Evolutionary conservation across 2,329 filamentous ascomycete genomes (phyloP).

Genomic region (Lachnellula cervina): DNA sequence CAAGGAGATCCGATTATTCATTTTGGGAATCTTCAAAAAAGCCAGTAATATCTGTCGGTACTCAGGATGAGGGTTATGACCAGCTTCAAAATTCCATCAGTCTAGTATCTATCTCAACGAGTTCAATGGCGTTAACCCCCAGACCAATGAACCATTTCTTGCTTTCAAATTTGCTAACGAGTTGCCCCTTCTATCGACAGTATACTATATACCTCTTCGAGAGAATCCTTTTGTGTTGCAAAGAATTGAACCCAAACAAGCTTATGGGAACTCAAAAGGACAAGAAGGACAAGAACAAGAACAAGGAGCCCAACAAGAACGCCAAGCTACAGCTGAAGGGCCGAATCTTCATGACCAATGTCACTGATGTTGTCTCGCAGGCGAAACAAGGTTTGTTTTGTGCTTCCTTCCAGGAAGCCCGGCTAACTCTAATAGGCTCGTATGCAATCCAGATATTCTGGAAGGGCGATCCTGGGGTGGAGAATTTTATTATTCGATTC

Average conservation of each 20-base stretch:
- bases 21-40: background rate
- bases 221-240: slow-evolving; percentile 92
- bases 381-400: slow-evolving; percentile 71
- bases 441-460: slow-evolving; percentile 98
- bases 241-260: slow-evolving; percentile 83
- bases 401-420: background rate
- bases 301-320: slow-evolving; percentile 59
- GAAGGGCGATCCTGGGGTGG: slow-evolving; percentile 93
- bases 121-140: slow-evolving; percentile 6
- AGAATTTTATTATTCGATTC: slow-evolving; percentile 95
- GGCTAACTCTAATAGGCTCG: slow-evolving; percentile 56
- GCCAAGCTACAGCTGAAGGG: slow-evolving; percentile 89
- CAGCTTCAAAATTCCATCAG: slow-evolving; percentile 5
- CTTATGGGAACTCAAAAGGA: slow-evolving; percentile 61
- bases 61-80: slow-evolving; percentile 4
- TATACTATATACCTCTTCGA: slow-evolving; percentile 98
- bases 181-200: slow-evolving; percentile 40
- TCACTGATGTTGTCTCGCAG: slow-evolving; percentile 86
- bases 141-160: slow-evolving; percentile 12
- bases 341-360: slow-evolving; percentile 98
- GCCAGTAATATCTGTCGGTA: background rate
- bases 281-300: slow-evolving; percentile 74
- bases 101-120: slow-evolving; percentile 12
- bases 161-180: slow-evolving; percentile 22
- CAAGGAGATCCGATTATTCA: slow-evolving; percentile 1